Evolutionary conservation across 352 stramenopile genomes (phyloP), one percentile per base, ranked within the genome.

Genomic region (Thraustotheca clavata): DNA sequence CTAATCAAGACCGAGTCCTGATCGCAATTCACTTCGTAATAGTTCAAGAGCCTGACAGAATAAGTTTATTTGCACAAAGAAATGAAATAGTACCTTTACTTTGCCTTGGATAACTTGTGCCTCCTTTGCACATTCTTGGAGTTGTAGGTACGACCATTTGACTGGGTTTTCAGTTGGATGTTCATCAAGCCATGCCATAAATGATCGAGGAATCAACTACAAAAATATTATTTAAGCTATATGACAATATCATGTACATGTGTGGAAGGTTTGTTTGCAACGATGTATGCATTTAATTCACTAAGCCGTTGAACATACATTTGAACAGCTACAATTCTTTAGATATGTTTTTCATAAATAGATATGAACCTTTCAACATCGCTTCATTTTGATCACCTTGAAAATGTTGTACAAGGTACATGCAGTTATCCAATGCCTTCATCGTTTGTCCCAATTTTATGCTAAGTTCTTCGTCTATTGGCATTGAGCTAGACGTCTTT

Each of bases 131-230:
- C 57, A 65, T 29, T 65, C 27, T 29, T 65, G 36, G 18, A 65
- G 57, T 29, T 65, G 57, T n/a, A 32, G 5, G 12, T 52, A 65
- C 14, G 57, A 55, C 57, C 57, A 65, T n/a, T 52, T 54, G 4
- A 55, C 57, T 26, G 57, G 57, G 40, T 65, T 65, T 12, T 65
- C 57, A n/a, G 46, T 65, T 20, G 57, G 57, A 33, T 50, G 34
- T 27, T 65, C 26, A 46, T 65, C 57, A 3, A 65, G 40, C 20
- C 20, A 65, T 4, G 57, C 27, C 38, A 65, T 49, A 7, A 65
- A 20, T 32, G 20, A 24, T 4, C 36, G 57, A 9, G 57, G 57
- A 62, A 62, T 62, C 0, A 27, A 7, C 55, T 62, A 47, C n/a
- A 29, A 11, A 54, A 7, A 14, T 6, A 18, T 54, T 4, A 24